Conservation (phyloP, 1,139 yeast species). For the Diutina mesorugosa region DNA sequence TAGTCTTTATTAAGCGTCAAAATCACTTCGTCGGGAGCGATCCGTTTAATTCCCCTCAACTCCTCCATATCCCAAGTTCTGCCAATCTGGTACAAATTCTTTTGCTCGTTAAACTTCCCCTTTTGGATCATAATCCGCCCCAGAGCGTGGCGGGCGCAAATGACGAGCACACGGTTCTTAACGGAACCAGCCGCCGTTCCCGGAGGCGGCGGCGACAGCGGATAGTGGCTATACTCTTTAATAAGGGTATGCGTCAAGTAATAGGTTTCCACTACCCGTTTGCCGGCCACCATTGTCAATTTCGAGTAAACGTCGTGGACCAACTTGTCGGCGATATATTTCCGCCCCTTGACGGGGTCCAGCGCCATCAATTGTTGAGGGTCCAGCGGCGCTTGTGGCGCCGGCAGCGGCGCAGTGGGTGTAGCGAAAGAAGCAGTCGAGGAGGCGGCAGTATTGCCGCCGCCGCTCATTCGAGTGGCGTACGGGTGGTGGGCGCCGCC, state of each 20-base stretch:
- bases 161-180: slow-evolving; percentile 26
- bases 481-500: neutral
- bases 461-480: neutral
- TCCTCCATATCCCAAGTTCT: slow-evolving; percentile 87
- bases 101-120: slow-evolving; percentile 69
- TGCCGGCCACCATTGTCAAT: slow-evolving; percentile 15
- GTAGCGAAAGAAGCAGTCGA: neutral
- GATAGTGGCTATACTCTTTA: slow-evolving; percentile 26
- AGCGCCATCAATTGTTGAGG: neutral
- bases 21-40: slow-evolving; percentile 42
- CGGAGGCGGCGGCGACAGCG: slow-evolving; percentile 29
- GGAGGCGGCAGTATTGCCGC: neutral
- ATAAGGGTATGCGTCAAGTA: slow-evolving; percentile 27
- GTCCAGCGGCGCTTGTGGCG: neutral
- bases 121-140: slow-evolving; percentile 73
- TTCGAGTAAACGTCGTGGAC: slow-evolving; percentile 31
- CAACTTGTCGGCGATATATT: slow-evolving; percentile 16
- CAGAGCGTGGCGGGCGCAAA: slow-evolving; percentile 23
- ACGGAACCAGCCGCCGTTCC: slow-evolving; percentile 21
- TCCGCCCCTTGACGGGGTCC: slow-evolving; percentile 1
- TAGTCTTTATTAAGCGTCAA: slow-evolving; percentile 64
- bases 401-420: neutral
- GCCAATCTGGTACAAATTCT: slow-evolving; percentile 70
- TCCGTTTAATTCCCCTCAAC: slow-evolving; percentile 40
- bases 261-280: slow-evolving; percentile 17